These are phyloP conservation scores for Saccharomycopsis fermentans DNA, from an alignment of 805 yeast species.

Conservation along the genomic window DNA sequence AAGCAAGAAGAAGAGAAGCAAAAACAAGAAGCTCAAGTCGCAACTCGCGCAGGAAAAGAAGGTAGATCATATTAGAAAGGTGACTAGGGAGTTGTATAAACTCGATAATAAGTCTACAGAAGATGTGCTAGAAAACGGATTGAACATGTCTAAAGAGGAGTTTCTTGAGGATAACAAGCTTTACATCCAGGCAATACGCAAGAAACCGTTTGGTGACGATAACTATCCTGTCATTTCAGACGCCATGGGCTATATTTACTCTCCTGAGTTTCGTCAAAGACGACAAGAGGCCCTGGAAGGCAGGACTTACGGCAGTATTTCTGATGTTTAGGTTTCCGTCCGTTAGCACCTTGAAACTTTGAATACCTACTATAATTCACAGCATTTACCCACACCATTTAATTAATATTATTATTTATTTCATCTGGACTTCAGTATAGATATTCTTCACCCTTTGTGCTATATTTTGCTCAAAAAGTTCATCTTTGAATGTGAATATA, in stretches of 20 bases:
- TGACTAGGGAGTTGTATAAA: constrained; percentile 11
- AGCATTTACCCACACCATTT: no score
- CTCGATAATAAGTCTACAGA: constrained; percentile 2
- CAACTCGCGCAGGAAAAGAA: constrained; percentile 14
- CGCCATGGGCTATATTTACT: constrained; percentile 22
- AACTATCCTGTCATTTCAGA: constrained; percentile 34
- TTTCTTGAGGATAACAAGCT: constrained; percentile 28
- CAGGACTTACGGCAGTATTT: constrained; percentile 1
- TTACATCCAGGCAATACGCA: constrained; percentile 27
- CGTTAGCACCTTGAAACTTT: no score
- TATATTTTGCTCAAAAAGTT: no score
- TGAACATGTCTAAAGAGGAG: constrained; percentile 21
- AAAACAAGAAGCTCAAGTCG: constrained; percentile 7
- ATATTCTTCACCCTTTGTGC: no score
- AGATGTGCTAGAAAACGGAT: not conserved
- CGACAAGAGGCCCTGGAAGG: constrained; percentile 22
- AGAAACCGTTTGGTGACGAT: constrained; percentile 29
- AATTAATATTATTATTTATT: no score
- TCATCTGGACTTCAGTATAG: no score
- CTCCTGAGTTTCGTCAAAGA: constrained; percentile 22
- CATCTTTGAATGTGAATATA: no score
- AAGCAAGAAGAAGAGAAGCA: not conserved
- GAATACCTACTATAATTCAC: no score
- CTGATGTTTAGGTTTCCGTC: not conserved
- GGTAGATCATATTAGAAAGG: constrained; percentile 10